Evolutionary conservation across 441 rosid species (phyloP), one percentile per base, ranked within the genome.

Genomic region (Syzygium syzygioides): DNA sequence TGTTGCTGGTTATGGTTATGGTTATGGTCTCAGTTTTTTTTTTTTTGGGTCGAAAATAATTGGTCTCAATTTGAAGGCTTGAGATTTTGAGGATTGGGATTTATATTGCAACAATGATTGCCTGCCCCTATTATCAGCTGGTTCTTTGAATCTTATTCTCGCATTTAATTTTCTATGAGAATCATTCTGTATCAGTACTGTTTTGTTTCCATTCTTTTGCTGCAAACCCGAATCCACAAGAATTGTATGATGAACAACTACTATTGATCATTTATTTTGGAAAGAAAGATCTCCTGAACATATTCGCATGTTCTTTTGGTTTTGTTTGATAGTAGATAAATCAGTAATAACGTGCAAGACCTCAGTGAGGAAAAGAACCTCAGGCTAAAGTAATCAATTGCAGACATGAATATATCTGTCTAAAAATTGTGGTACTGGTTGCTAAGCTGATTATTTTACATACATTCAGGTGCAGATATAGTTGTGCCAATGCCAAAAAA

Each of bases 401-500:
- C 50, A 71, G 28, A 71, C 80, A 11, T 71, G 50, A 59, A 26
- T 37, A 9, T 37, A 37, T 71, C 52, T 71, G 17, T 37, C 83
- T 71, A 10, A 71, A 37, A 37, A 11, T 71, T 20, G 28, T 11
- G 28, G 28, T 37, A 71, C 50, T 71, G 50, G 80, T 71, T 71
- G 50, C 50, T 71, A 9, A 71, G 80, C 17, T 71, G 83, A 71
- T 71, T 37, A 37, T 11, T 71, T 37, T 71, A 37, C 83, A 37
- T 25, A 20, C 52, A 71, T 37, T 23, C 80, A 9, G 83, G 50
- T 71, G 26, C 83, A 20, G 15, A 19, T 37, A 71, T 71, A 71
- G 50, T 11, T 37, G 83, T 20, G 83, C 3, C 55, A 84, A 92
- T 89, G 92, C 87, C 89, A 64, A 94, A 91, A 89, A 91, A 91